Conservation (phyloP, 2,329 filamentous ascomycete genomes). For the Phyllosticta paracitricarpa region DNA sequence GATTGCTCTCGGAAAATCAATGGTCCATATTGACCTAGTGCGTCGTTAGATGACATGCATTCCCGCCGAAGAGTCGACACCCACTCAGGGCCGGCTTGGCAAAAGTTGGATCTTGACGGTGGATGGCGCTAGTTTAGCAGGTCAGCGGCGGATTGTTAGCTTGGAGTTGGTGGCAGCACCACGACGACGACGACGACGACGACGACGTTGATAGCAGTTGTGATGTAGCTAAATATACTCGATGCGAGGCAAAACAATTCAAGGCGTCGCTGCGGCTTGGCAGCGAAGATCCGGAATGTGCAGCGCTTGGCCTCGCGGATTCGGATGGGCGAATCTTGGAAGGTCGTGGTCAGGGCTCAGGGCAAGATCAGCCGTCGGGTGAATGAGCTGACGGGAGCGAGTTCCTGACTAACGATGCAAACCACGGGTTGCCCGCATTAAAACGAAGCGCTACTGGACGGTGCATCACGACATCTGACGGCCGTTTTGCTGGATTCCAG, state of each 20-base stretch:
- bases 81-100: background rate
- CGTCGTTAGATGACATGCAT: background rate
- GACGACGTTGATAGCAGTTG: too few relatives aligned
- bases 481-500: background rate
- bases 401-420: background rate
- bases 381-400: background rate
- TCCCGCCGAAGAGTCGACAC: background rate
- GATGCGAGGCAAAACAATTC: background rate
- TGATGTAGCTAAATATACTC: background rate
- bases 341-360: background rate
- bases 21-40: background rate
- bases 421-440: background rate
- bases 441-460: background rate
- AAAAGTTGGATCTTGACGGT: background rate
- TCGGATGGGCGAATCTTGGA: background rate
- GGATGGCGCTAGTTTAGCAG: background rate
- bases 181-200: background rate
- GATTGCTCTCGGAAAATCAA: background rate
- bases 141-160: background rate
- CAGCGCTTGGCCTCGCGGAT: background rate
- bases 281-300: background rate
- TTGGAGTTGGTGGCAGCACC: background rate
- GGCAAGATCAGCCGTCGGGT: background rate
- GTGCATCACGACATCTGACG: background rate
- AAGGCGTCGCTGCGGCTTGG: background rate